A percentile compares a stretch with the other conserved stretches of the same genome.
Conservation (phyloP, 2,329 filamentous ascomycete genomes). For the Madurella fahalii region DNA sequence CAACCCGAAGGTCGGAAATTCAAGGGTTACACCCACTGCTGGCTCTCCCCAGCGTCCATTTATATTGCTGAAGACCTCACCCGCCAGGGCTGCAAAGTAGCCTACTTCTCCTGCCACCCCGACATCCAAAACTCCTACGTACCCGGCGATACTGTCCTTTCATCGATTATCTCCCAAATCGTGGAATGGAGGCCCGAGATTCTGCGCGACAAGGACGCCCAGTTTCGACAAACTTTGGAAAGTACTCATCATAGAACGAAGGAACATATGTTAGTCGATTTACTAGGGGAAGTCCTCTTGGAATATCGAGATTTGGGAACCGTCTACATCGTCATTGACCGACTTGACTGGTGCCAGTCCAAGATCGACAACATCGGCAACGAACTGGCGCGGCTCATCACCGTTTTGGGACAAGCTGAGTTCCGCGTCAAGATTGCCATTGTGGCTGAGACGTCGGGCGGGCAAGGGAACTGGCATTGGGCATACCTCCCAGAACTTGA, state of each 20-base stretch:
- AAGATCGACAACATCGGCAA: neutral
- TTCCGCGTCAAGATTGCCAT: constrained; percentile 1
- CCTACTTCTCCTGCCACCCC: constrained; percentile 7
- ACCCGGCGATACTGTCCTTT: neutral
- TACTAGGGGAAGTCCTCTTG: neutral
- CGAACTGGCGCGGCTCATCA: constrained; percentile 2
- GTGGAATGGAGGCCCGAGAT: constrained; percentile 1
- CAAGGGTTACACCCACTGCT: neutral
- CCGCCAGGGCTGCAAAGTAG: neutral
- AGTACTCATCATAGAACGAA: neutral
- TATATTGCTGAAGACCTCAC: constrained; percentile 2
- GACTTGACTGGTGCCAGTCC: constrained; percentile 2
- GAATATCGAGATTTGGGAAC: neutral
- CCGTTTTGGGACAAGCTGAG: neutral
- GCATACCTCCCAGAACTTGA: neutral
- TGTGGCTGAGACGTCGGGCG: neutral
- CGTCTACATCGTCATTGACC: constrained; percentile 2
- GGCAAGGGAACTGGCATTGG: neutral
- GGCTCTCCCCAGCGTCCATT: constrained; percentile 4
- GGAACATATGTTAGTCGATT: constrained; percentile 1
- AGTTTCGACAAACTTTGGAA: neutral
- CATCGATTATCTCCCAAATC: neutral
- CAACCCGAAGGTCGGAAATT: neutral
- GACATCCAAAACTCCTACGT: neutral
- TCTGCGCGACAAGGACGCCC: neutral